A percentile compares a stretch with the other conserved stretches of the same genome.
Conservation (phyloP, 2,329 filamentous ascomycete genomes). For the Cytospora piceae region DNA sequence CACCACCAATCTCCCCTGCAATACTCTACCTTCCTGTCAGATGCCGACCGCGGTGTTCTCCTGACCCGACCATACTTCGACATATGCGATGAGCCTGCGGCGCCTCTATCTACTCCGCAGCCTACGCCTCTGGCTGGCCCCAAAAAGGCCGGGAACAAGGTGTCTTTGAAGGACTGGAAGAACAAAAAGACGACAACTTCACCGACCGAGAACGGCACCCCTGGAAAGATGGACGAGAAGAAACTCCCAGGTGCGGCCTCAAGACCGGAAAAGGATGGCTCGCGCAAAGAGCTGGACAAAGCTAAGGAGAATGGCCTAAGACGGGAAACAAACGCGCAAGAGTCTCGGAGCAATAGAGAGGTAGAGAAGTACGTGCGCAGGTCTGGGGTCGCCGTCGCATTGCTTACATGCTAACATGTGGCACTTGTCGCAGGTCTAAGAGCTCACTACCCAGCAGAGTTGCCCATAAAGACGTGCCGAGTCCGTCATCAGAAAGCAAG, state of each 20-base stretch:
- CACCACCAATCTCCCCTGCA: slow-evolving; percentile 52
- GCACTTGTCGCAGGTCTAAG: slow-evolving; percentile 33
- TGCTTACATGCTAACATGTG: slow-evolving; percentile 35
- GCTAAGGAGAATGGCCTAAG: slow-evolving; percentile 26
- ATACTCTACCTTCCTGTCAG: slow-evolving; percentile 61
- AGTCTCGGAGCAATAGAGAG: slow-evolving; percentile 24
- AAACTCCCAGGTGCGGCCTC: slow-evolving; percentile 30
- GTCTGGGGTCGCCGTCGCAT: slow-evolving; percentile 29
- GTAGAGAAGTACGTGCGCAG: slow-evolving; percentile 28
- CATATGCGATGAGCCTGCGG: slow-evolving; percentile 55
- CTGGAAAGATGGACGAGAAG: slow-evolving; percentile 33
- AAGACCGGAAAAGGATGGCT: slow-evolving; percentile 28
- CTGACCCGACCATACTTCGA: slow-evolving; percentile 61
- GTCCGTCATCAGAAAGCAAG: slow-evolving; percentile 49
- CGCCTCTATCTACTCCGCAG: slow-evolving; percentile 30
- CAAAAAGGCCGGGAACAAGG: slow-evolving; percentile 47
- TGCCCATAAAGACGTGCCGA: slow-evolving; percentile 33
- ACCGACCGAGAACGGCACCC: slow-evolving; percentile 38
- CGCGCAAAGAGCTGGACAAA: slow-evolving; percentile 32
- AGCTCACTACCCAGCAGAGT: slow-evolving; percentile 40
- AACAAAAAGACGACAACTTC: slow-evolving; percentile 51
- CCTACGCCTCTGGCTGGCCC: slow-evolving; percentile 35
- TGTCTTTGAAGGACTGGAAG: slow-evolving; percentile 63
- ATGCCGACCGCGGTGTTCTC: slow-evolving; percentile 61
- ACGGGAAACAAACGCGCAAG: slow-evolving; percentile 24